Base-by-base conservation (phyloP, 495 filamentous ascomycete genomes). In the Penicillium macrosclerotiorum region DNA sequence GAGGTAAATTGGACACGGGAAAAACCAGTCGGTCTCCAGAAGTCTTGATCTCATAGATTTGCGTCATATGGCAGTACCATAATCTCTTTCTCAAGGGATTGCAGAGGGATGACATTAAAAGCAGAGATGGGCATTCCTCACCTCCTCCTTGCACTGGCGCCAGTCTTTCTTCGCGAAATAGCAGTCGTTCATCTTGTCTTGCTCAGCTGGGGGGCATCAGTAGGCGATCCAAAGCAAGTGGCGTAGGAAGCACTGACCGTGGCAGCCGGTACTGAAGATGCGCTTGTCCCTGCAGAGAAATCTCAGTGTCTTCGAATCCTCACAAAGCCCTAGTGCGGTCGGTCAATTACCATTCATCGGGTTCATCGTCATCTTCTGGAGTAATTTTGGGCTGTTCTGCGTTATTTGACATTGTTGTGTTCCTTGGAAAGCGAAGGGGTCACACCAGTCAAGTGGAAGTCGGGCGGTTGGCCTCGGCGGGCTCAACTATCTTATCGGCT, bases 161-260 rank as follows among this genome's bases (percentile, higher is more conserved):
- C 93, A 98, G 64, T 98, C 93, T 65, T 90, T 96, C 76, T 92
- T 96, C 14, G 90, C 87, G 64, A 80, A 96, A 62, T 91, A 96
- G 66, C 93, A 98, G 66, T 96, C 86, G 37, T 88, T 96, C 84
- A 98, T 74, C 57, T 82, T 95, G 22, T 78, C 72, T 63, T 97
- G 95, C 62, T 98, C 91, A 23, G 71, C 93, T 96, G 49, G 19
- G 8, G 6, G 8, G 7, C 40, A 9, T 58, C 26, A 62, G 46
- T 16, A 34, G 13, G 22, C 11, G n/a, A 19, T 26, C 0, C 5
- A 7, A 17, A 9, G 11, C 17, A 20, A n/a, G 39, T 37, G 42
- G 45, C 20, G 37, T 30, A 23, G 19, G 37, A 37, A 18, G 29
- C 37, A 64, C 73, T 47, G 71, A 96, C 93, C 79, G 64, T 92